Evolutionary conservation across 208 protist genomes (phyloP).

Genomic region (Strigomonas culicis): DNA sequence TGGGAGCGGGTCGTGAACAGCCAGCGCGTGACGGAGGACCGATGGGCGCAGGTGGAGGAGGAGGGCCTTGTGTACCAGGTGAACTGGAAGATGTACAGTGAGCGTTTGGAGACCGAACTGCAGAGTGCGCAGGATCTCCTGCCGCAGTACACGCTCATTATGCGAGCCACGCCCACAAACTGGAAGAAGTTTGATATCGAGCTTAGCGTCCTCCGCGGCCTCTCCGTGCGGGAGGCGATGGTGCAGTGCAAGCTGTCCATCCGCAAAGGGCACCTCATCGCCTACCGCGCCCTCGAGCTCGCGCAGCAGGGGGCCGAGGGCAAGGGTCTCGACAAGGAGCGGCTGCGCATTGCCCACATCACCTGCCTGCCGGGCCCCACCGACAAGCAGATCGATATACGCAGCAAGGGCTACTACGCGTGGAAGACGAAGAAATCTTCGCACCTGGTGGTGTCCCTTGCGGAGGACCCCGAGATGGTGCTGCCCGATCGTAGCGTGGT

Average conservation of each 20-base stretch:
- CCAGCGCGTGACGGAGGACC: constrained; percentile 82
- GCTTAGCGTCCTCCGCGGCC: constrained; percentile 75
- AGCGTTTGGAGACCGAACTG: constrained; percentile 85
- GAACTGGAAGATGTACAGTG: constrained; percentile 90
- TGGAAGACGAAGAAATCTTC: constrained; percentile 92
- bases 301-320: constrained; percentile 83
- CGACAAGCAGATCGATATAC: constrained; percentile 90
- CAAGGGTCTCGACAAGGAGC: constrained; percentile 87
- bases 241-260: constrained; percentile 87
- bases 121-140: constrained; percentile 72
- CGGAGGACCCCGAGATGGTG: constrained; percentile 88
- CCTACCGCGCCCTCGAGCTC: constrained; percentile 80
- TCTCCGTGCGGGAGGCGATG: constrained; percentile 87
- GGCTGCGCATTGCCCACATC: constrained; percentile 80
- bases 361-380: constrained; percentile 82
- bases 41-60: constrained; percentile 86
- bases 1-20: constrained; percentile 92
- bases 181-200: constrained; percentile 93
- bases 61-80: constrained; percentile 81
- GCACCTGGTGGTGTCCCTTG: constrained; percentile 75
- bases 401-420: constrained; percentile 80
- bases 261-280: constrained; percentile 84
- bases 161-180: constrained; percentile 81
- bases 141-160: constrained; percentile 79
- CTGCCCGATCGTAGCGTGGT: constrained; percentile 86